phyloP scores from a whole-genome alignment of 257 asterid species.

The Salvia splendens region DNA sequence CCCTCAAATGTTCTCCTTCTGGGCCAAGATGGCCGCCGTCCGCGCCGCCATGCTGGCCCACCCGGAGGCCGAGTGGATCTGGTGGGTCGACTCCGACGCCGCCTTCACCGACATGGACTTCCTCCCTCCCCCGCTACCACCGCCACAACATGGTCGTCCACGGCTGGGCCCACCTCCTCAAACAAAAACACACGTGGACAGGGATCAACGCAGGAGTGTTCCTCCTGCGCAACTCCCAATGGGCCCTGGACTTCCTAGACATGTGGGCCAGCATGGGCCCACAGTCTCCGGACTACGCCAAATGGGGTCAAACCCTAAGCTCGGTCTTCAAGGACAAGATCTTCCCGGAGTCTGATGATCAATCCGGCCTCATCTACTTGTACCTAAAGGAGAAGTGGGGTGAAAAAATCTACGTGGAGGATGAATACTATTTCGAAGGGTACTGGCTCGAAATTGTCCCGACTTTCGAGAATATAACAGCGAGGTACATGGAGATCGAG shows the following conservation, averaged over 20 bases:
- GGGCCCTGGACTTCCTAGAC: slow-evolving; percentile 88
- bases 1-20: slow-evolving; percentile 82
- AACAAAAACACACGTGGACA: slow-evolving; percentile 64
- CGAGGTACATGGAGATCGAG: slow-evolving; percentile 50
- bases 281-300: slow-evolving; percentile 50
- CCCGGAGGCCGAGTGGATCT: slow-evolving; percentile 79
- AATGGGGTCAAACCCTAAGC: slow-evolving; percentile 62
- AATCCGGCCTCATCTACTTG: slow-evolving; percentile 60
- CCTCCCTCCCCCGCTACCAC: slow-evolving; percentile 53
- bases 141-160: slow-evolving; percentile 72
- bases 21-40: slow-evolving; percentile 61
- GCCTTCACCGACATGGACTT: slow-evolving; percentile 99
- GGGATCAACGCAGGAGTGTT: slow-evolving; percentile 82
- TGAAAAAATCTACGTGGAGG: slow-evolving; percentile 54
- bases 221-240: slow-evolving; percentile 65
- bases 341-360: slow-evolving; percentile 68
- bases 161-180: slow-evolving; percentile 69
- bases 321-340: slow-evolving; percentile 55
- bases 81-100: slow-evolving; percentile 99
- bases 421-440: slow-evolving; percentile 64
- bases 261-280: slow-evolving; percentile 88
- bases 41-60: slow-evolving; percentile 93
- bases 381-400: slow-evolving; percentile 68
- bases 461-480: slow-evolving; percentile 48
- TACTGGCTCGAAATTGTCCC: slow-evolving; percentile 81